Evolutionary conservation across 1,284 basidiomycete species (phyloP).

Genomic region (Microbotryum violaceum): DNA sequence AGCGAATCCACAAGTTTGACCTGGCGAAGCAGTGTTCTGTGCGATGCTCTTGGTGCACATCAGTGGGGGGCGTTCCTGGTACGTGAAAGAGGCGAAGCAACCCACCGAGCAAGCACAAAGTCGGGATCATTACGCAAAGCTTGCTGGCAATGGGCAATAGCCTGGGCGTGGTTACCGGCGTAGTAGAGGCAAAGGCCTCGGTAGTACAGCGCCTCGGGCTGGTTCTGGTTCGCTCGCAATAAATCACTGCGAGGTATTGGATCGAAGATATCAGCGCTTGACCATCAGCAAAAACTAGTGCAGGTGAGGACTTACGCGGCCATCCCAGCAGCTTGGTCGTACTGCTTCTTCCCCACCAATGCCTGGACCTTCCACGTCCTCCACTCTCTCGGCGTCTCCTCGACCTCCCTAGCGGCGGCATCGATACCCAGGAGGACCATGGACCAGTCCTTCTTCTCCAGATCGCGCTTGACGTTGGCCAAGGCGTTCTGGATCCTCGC

Average conservation of each 20-base stretch:
- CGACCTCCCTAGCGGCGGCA: slow-evolving; percentile 58
- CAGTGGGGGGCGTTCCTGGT: background rate
- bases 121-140: slow-evolving; percentile 75
- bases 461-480: slow-evolving; percentile 59
- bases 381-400: slow-evolving; percentile 66
- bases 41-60: background rate
- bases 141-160: slow-evolving; percentile 61
- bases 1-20: slow-evolving; percentile 67
- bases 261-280: slow-evolving; percentile 31
- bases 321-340: slow-evolving; percentile 60
- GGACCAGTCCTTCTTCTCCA: slow-evolving; percentile 47
- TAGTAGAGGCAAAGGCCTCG: slow-evolving; percentile 73
- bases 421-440: slow-evolving; percentile 36
- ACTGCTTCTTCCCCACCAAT: slow-evolving; percentile 59
- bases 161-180: slow-evolving; percentile 60
- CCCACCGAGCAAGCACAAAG: slow-evolving; percentile 55
- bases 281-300: slow-evolving; percentile 32
- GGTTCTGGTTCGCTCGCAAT: slow-evolving; percentile 57
- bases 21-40: slow-evolving; percentile 30
- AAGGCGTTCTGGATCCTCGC: slow-evolving; percentile 59
- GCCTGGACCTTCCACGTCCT: slow-evolving; percentile 68
- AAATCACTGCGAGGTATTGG: slow-evolving; percentile 53
- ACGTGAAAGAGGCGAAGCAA: background rate
- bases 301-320: slow-evolving; percentile 53
- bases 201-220: slow-evolving; percentile 71